phyloP scores from a whole-genome alignment of 495 filamentous ascomycete genomes.

The Penicilliopsis zonata region DNA sequence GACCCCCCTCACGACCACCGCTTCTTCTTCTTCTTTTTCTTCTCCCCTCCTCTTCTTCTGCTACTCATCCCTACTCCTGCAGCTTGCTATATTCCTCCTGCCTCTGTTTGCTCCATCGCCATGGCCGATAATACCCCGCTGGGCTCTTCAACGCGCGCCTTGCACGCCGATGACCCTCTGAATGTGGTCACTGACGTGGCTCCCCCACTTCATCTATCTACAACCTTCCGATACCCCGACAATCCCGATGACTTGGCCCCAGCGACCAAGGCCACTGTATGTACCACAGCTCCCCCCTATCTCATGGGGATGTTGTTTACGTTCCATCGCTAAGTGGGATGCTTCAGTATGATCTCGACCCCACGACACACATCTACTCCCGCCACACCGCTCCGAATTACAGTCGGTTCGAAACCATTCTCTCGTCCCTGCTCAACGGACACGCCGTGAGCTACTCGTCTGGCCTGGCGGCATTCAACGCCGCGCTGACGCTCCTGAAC shows the following conservation, averaged over 20 bases:
- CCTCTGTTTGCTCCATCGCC: conserved; percentile 10
- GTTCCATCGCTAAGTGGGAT: background rate
- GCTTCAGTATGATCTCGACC: conserved; percentile 11
- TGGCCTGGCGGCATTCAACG: conserved; percentile 81
- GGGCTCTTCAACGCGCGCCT: conserved; percentile 51
- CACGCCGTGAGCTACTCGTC: conserved; percentile 66
- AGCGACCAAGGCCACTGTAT: conserved; percentile 14
- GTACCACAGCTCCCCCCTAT: background rate
- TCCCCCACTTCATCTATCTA: conserved; percentile 75
- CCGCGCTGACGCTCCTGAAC: conserved; percentile 61
- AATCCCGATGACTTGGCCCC: conserved; percentile 52
- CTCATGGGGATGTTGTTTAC: no score
- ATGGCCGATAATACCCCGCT: conserved; percentile 18
- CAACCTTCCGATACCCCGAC: conserved; percentile 70
- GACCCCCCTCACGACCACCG: background rate
- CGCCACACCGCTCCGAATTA: conserved; percentile 61
- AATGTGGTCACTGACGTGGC: conserved; percentile 65
- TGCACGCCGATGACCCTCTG: conserved; percentile 78
- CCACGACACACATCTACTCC: conserved; percentile 55
- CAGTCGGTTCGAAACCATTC: conserved; percentile 72
- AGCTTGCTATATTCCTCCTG: background rate
- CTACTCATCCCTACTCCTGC: background rate
- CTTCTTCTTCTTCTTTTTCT: conserved; percentile 1
- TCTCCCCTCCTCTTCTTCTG: background rate
- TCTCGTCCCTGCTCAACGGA: conserved; percentile 58